phyloP scores from a whole-genome alignment of 1,284 basidiomycete species.

The Ustilago esculenta region DNA sequence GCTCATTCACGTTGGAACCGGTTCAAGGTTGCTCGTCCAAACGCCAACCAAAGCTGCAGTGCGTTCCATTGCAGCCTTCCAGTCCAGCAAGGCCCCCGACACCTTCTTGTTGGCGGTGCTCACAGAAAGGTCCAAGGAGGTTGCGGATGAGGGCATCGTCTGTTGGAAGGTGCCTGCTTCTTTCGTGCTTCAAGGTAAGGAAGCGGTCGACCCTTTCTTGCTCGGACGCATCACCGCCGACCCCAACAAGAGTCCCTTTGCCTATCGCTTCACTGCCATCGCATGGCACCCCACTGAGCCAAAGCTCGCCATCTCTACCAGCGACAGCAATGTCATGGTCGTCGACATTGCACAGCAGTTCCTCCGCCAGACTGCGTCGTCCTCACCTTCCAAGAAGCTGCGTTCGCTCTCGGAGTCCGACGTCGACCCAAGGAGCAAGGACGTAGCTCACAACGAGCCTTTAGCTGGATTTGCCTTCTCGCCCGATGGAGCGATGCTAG shows the following conservation, averaged over 20 bases:
- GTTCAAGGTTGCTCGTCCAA: constrained; percentile 22
- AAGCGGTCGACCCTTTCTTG: constrained; percentile 1
- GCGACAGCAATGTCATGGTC: constrained; percentile 24
- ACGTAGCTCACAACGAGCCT: constrained; percentile 12
- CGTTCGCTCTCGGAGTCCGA: constrained; percentile 14
- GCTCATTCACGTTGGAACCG: constrained; percentile 33
- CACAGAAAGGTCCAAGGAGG: constrained; percentile 18
- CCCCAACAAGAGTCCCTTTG: constrained; percentile 9
- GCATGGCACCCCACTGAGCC: constrained; percentile 22
- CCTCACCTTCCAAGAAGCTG: constrained; percentile 8
- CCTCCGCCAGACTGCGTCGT: neutral
- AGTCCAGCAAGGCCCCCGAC: neutral
- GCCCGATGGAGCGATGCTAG: constrained; percentile 24
- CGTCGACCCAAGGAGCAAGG: constrained; percentile 9
- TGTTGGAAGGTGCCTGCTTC: constrained; percentile 20
- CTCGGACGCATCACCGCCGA: constrained; percentile 22
- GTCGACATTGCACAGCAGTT: constrained; percentile 22
- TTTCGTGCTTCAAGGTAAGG: constrained; percentile 19
- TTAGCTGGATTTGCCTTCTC: constrained; percentile 28
- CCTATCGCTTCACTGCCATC: constrained; percentile 27
- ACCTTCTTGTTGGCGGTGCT: constrained; percentile 22
- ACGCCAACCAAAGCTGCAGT: constrained; percentile 17
- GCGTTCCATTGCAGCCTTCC: constrained; percentile 24
- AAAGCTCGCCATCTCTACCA: constrained; percentile 35
- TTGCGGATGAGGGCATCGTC: constrained; percentile 16